These are phyloP conservation scores for Pichia manshurica DNA, from an alignment of 805 yeast genomes.

Conservation along the genomic window DNA sequence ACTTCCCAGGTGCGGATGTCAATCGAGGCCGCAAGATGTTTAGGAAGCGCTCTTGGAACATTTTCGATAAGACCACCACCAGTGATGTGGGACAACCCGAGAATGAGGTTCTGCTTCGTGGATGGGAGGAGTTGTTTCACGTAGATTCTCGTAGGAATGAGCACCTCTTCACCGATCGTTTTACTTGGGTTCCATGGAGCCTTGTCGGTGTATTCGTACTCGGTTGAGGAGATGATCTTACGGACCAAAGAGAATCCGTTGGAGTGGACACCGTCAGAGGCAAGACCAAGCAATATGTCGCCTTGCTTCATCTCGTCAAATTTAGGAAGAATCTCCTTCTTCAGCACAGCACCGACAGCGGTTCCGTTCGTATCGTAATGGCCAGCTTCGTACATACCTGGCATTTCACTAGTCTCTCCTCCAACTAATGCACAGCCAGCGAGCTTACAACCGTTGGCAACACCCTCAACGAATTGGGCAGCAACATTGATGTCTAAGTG, in stretches of 20 bases:
- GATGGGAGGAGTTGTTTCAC: slow-evolving; percentile 84
- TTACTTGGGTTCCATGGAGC: slow-evolving; percentile 81
- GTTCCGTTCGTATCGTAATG: slow-evolving; percentile 99
- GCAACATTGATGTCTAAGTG: slow-evolving; percentile 80
- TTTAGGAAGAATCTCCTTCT: slow-evolving; percentile 68
- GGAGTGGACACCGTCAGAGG: slow-evolving; percentile 91
- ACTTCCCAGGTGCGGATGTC: slow-evolving; percentile 79
- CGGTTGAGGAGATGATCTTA: slow-evolving; percentile 76
- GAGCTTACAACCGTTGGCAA: slow-evolving; percentile 89
- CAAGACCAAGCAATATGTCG: slow-evolving; percentile 78
- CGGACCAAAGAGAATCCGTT: slow-evolving; percentile 95
- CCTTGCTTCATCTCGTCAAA: slow-evolving; percentile 65
- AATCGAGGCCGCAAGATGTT: slow-evolving; percentile 68
- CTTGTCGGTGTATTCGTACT: slow-evolving; percentile 59
- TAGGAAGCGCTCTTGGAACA: slow-evolving; percentile 90
- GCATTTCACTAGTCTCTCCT: slow-evolving; percentile 99
- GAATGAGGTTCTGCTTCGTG: slow-evolving; percentile 56
- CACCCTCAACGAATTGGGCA: slow-evolving; percentile 86
- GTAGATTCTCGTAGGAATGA: slow-evolving; percentile 89
- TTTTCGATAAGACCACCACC: slow-evolving; percentile 98
- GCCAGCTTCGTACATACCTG: slow-evolving; percentile 93
- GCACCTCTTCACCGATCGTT: slow-evolving; percentile 78
- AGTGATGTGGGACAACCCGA: slow-evolving; percentile 94
- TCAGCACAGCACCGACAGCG: slow-evolving; percentile 92
- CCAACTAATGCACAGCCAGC: slow-evolving; percentile 98